Evolutionary conservation across 208 protist species (phyloP), one percentile per base, ranked within the genome.

Genomic region (Crithidia acanthocephali): DNA sequence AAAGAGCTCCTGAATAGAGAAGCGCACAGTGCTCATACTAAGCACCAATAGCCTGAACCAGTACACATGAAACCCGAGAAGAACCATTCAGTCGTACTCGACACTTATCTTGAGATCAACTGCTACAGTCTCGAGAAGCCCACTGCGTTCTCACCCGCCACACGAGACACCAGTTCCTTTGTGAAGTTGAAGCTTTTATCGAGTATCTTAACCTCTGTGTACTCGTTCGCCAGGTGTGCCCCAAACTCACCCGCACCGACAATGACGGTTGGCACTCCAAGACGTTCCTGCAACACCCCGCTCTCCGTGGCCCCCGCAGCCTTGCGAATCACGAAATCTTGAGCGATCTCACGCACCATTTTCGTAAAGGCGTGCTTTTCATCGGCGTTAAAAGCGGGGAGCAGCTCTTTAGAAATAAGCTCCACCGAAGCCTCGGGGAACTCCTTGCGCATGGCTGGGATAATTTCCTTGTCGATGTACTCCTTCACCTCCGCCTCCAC

Each of bases 201-300:
- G 11, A 84, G 63, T 9, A 78, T 61, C 2, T 68, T 51, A 13
- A 71, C 15, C 5, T 58, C 18, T 2, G 83, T 80, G 70, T 80
- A 86, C 58, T 91, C 82, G 65, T 91, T 86, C 5, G 81, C 40
- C 47, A 76, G 40, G 62, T 86, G 80, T 33, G 76, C 82, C 15
- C 74, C 55, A 18, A 72, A 71, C 23, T 73, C 80, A 18, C 78
- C 86, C 20, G 79, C 75, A 10, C 78, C 83, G 37, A 67, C 68
- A 23, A 81, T 79, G 25, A 87, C 68, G 1, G 81, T 87, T 2
- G 78, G 78, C 9, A 88, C 78, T 44, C 58, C 4, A 6, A 66
- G 68, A 3, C 84, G 44, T 23, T 73, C 72, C 42, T 88, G 81
- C 61, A 85, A 92, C 33, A 85, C 78, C 20, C 83, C 86, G 27